Conservation (phyloP, 2,329 filamentous ascomycete genomes). For the Cryphonectria naterciae region DNA sequence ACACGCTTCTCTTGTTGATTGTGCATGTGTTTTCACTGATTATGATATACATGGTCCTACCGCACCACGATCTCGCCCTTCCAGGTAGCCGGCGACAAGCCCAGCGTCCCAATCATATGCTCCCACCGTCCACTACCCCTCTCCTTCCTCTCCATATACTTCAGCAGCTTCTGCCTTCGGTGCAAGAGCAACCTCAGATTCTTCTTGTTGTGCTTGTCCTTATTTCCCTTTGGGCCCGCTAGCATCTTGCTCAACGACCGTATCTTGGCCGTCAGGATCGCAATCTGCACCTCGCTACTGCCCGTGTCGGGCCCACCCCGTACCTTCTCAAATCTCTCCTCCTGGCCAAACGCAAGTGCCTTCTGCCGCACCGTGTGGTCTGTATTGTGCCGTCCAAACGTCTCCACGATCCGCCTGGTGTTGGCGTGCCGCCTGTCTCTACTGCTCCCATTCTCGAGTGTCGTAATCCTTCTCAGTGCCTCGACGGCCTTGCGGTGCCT, state of each 20-base stretch:
- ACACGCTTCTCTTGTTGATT: slow-evolving; percentile 48
- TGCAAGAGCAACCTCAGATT: slow-evolving; percentile 87
- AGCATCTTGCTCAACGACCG: slow-evolving; percentile 75
- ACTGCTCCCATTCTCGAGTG: slow-evolving; percentile 74
- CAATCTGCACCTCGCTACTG: slow-evolving; percentile 96
- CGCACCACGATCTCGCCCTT: slow-evolving; percentile 80
- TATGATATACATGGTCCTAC: slow-evolving; percentile 28
- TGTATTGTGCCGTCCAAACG: slow-evolving; percentile 90
- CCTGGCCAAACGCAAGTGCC: slow-evolving; percentile 50
- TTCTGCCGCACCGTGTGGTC: slow-evolving; percentile 71
- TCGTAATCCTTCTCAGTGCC: slow-evolving; percentile 79
- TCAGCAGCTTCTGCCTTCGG: slow-evolving; percentile 83
- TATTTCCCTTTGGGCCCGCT: slow-evolving; percentile 68
- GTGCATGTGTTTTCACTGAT: slow-evolving; percentile 35
- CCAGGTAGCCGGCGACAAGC: slow-evolving; percentile 86
- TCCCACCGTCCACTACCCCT: slow-evolving; percentile 89
- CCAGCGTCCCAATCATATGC: slow-evolving; percentile 80
- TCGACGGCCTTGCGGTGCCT: slow-evolving; percentile 71
- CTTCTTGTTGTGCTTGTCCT: slow-evolving; percentile 93
- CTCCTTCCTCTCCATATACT: slow-evolving; percentile 87
- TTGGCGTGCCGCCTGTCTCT: slow-evolving; percentile 83
- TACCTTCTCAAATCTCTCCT: slow-evolving; percentile 44
- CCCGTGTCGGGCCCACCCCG: slow-evolving; percentile 92
- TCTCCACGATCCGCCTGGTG: slow-evolving; percentile 80
- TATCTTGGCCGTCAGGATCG: slow-evolving; percentile 94